phyloP scores from a whole-genome alignment of 2,329 filamentous ascomycete species.

The Keithomyces neogunnii region DNA sequence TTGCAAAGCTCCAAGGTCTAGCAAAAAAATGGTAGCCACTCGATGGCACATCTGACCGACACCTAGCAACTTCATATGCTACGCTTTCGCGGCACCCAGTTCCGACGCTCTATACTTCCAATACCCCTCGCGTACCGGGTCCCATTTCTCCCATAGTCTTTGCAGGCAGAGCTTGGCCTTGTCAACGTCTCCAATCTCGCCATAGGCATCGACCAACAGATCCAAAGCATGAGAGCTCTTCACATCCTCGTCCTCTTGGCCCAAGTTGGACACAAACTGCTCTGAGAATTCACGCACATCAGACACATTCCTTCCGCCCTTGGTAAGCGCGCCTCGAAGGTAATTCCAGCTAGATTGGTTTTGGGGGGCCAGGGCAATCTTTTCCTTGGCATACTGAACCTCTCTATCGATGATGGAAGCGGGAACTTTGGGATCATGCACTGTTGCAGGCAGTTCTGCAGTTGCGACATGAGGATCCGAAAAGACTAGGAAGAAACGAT shows the following conservation, averaged over 20 bases:
- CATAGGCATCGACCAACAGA: constrained; percentile 60
- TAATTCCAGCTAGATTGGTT: constrained; percentile 96
- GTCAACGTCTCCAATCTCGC: constrained; percentile 44
- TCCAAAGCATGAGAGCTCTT: constrained; percentile 62
- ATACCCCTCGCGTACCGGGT: constrained; percentile 84
- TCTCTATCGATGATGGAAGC: constrained; percentile 63
- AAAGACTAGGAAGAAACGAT: constrained; percentile 91
- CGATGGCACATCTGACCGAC: no score
- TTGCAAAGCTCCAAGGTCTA: no score
- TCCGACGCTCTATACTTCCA: constrained; percentile 57
- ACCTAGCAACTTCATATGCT: background rate
- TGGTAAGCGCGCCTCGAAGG: constrained; percentile 64
- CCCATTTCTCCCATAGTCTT: constrained; percentile 75
- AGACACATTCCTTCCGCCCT: constrained; percentile 46
- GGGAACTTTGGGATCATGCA: constrained; percentile 48
- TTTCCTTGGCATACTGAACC: constrained; percentile 62
- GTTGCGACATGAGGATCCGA: constrained; percentile 47
- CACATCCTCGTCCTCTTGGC: constrained; percentile 41
- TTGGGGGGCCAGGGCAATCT: constrained; percentile 74
- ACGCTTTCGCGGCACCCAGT: background rate
- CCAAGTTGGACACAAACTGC: constrained; percentile 41
- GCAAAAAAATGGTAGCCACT: no score
- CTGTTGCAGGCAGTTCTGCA: constrained; percentile 37
- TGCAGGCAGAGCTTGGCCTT: constrained; percentile 63
- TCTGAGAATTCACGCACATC: constrained; percentile 39